Percentiles rank a stretch among this genome's conserved stretches.
These are phyloP conservation scores for Cucurbita ficifolia DNA, from an alignment of 306 rosid species.

Conservation along the genomic window DNA sequence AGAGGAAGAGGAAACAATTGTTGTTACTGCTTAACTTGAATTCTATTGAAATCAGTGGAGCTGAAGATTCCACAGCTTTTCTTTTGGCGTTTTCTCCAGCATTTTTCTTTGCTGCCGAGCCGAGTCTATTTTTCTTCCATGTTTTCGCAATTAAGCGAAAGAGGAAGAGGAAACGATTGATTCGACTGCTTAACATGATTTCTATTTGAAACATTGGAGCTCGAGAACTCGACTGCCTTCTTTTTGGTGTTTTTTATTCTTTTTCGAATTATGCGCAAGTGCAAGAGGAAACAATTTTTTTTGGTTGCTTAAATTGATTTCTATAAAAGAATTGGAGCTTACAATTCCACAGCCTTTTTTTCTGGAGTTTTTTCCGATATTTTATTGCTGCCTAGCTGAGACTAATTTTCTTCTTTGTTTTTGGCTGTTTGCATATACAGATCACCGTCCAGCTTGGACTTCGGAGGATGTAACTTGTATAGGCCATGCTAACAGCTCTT, in stretches of 20 bases:
- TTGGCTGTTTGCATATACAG: constrained; percentile 11
- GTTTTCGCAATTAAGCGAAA: neutral
- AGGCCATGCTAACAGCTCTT: constrained; percentile 32
- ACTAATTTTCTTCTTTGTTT: neutral
- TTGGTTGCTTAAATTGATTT: neutral
- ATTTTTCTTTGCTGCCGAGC: constrained; percentile 6
- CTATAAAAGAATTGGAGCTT: neutral
- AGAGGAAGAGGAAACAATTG: neutral
- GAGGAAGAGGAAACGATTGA: neutral
- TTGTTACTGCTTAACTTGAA: neutral
- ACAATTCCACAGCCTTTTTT: neutral
- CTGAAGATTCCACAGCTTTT: neutral
- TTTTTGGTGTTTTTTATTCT: neutral
- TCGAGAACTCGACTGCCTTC: neutral
- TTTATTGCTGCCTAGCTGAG: constrained; percentile 5
- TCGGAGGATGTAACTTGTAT: constrained; percentile 38
- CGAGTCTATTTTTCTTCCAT: neutral
- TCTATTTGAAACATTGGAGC: neutral
- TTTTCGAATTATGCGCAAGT: neutral
- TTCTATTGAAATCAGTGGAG: neutral
- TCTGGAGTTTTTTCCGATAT: neutral
- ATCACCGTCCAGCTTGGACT: constrained; percentile 66
- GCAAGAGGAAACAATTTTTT: neutral
- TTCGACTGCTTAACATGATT: neutral
- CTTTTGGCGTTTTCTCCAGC: neutral